Evolutionary conservation across 2,329 filamentous ascomycete species (phyloP), one percentile per base, ranked within the genome.

Genomic region (Penicillium sp.): DNA sequence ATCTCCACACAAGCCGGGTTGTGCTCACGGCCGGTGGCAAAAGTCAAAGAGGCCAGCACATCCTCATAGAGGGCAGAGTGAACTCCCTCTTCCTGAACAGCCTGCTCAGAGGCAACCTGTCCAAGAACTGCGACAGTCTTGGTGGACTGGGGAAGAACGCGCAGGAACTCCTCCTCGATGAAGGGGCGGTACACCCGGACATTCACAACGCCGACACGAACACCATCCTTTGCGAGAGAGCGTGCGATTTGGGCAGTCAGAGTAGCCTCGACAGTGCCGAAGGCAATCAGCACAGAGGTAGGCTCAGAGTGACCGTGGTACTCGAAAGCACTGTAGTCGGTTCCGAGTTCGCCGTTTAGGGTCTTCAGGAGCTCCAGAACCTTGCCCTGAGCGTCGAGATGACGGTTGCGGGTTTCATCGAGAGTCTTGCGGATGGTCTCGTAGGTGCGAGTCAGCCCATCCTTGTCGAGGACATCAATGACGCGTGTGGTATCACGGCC

Each of bases 131-230:
- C 87, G 61, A 99, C 82, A 59, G 83, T 88, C 75, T 84, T 85
- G 45, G 87, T 84, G 35, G 89, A 89, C 63, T 85, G 80, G 34
- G 94, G 91, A 29, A 99, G 82, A 12, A 84, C 83, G 62, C 88
- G 86, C 60, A 97, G 79, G 81, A 99, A 97, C 49, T 90, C 89
- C 71, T 97, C 91, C 77, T 99, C 94, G 32, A 94, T 85, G 68
- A 99, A 97, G 16, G 94, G 94, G 41, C 93, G 86, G 80, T 97
- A 99, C 52, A 99, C 82, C 60, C 94, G 89, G 45, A 97, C 93
- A 66, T 90, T 93, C 73, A 99, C 81, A 38, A 93, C 88, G 65
- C 94, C 94, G 58, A 97, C 84, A 76, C 87, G 90, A 69, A 83
- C 82, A 61, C 88, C 91, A 60, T 87, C 82, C 60, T 84, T 82